These are phyloP conservation scores for Seminavis robusta DNA, from an alignment of 108 stramenopile species.

Conservation along the genomic window DNA sequence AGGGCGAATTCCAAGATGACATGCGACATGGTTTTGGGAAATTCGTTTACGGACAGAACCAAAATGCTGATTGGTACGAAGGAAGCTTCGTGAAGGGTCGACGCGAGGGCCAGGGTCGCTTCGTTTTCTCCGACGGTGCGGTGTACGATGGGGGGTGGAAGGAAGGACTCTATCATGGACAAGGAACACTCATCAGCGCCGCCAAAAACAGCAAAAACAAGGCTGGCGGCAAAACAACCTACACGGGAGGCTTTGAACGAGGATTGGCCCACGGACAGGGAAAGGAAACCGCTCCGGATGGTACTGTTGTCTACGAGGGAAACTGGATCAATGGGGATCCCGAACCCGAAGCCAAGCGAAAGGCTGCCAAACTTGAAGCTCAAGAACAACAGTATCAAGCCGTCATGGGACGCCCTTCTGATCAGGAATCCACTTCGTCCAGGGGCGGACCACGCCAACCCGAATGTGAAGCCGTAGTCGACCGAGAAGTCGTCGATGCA, in stretches of 20 bases:
- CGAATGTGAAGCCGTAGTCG: slow-evolving; percentile 27
- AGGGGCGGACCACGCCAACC: background rate
- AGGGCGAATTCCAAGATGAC: slow-evolving; percentile 5
- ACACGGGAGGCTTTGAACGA: slow-evolving; percentile 18
- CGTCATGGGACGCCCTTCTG: background rate
- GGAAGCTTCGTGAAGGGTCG: slow-evolving; percentile 14
- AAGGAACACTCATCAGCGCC: slow-evolving; percentile 12
- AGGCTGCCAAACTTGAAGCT: background rate
- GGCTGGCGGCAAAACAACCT: slow-evolving; percentile 4
- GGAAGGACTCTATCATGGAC: slow-evolving; percentile 23
- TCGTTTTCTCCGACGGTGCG: slow-evolving; percentile 12
- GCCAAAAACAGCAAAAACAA: too few relatives aligned
- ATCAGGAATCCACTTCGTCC: background rate
- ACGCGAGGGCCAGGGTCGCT: slow-evolving; percentile 18
- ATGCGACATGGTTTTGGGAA: slow-evolving; percentile 16
- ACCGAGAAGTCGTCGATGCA: slow-evolving; percentile 8
- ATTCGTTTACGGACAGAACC: slow-evolving; percentile 8
- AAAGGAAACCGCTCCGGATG: slow-evolving; percentile 6
- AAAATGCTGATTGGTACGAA: slow-evolving; percentile 11
- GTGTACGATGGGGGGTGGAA: slow-evolving; percentile 32
- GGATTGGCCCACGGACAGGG: slow-evolving; percentile 23
- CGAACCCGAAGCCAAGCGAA: background rate
- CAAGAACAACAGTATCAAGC: background rate
- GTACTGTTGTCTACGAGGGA: slow-evolving; percentile 22
- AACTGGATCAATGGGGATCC: slow-evolving; percentile 24